Conservation (phyloP, 2,329 filamentous ascomycete genomes). For the Trichoderma pleuroti region DNA sequence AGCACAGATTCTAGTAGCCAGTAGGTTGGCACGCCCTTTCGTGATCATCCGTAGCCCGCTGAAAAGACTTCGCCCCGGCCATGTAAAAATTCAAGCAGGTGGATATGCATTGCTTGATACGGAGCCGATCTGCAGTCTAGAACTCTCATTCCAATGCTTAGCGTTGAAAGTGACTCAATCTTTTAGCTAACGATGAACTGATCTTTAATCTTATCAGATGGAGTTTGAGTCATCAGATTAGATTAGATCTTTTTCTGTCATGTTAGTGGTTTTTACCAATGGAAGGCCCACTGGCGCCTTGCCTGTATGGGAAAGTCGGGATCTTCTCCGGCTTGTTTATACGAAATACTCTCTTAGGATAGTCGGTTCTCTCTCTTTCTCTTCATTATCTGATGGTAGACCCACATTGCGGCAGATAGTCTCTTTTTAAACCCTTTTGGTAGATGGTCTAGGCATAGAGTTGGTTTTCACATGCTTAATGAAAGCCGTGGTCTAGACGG, state of each 20-base stretch:
- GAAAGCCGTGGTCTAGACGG: too few species aligned
- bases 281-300: background rate
- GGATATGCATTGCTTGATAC: background rate
- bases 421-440: too few species aligned
- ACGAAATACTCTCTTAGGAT: background rate
- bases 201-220: constrained; percentile 14
- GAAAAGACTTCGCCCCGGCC: background rate
- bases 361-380: background rate
- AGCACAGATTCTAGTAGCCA: background rate
- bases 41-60: background rate
- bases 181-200: constrained; percentile 11
- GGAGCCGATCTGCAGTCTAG: constrained; percentile 1
- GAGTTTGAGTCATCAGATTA: constrained; percentile 7
- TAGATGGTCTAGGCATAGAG: too few species aligned
- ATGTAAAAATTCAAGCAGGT: background rate
- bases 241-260: background rate
- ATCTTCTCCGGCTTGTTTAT: background rate
- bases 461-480: too few species aligned
- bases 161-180: background rate
- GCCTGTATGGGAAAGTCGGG: background rate
- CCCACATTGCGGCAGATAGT: too few species aligned
- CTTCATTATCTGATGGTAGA: too few species aligned
- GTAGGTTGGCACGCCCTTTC: background rate
- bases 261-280: background rate
- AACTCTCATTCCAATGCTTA: background rate